Conservation (phyloP, 306 rosid species). For the Trifolium pratense region DNA sequence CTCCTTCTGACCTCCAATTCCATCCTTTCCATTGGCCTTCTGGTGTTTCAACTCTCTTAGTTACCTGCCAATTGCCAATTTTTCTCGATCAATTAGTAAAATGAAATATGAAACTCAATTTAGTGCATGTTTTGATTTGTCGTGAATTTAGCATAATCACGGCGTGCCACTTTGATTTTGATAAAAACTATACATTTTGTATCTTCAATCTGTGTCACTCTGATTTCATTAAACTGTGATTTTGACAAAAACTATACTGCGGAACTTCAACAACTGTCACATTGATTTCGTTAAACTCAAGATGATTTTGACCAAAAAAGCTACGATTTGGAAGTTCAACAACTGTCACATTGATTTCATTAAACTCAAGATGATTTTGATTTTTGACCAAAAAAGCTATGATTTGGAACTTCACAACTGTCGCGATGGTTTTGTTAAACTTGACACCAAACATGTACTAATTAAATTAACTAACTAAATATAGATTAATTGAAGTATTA, state of each 20-base stretch:
- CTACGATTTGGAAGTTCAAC: background rate
- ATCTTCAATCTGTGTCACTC: too few species aligned
- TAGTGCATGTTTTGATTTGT: background rate
- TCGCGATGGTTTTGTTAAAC: background rate
- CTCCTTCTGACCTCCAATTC: conserved; percentile 99
- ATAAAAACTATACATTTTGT: too few species aligned
- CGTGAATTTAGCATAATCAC: too few species aligned
- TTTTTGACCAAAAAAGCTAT: background rate
- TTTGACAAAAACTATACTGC: background rate
- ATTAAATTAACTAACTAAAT: background rate
- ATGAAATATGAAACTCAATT: conserved; percentile 10
- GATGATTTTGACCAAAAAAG: background rate
- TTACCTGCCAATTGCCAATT: conserved; percentile 57
- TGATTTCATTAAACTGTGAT: too few species aligned
- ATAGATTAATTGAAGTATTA: conserved; percentile 2
- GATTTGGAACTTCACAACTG: background rate
- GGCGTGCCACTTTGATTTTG: too few species aligned
- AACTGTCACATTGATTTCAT: background rate
- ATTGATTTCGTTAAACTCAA: background rate
- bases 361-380: background rate
- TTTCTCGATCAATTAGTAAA: conserved; percentile 12
- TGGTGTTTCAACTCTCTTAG: conserved; percentile 92
- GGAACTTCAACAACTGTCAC: background rate
- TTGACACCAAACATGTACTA: background rate
- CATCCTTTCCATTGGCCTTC: conserved; percentile 68